phyloP scores from a whole-genome alignment of 148 eudicot genomes.

The Rhododendron vialii region DNA sequence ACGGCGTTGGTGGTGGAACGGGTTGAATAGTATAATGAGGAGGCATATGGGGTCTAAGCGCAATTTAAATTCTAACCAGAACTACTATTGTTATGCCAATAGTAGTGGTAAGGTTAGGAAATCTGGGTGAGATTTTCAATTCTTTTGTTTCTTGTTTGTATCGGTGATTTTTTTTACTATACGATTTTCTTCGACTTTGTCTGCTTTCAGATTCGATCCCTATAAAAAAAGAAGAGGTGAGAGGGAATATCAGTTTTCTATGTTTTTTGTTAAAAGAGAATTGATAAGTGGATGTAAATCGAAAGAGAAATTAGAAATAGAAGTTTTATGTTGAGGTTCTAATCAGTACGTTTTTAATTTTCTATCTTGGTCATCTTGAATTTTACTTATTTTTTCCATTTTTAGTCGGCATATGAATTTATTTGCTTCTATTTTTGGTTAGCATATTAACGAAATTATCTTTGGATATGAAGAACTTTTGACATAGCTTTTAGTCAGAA shows the following conservation, averaged over 20 bases:
- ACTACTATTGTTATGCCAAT: slow-evolving; percentile 26
- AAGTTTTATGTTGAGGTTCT: background rate
- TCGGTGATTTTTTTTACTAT: background rate
- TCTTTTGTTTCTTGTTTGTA: background rate
- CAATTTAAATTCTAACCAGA: slow-evolving; percentile 26
- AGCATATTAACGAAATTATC: background rate
- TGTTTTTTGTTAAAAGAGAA: background rate
- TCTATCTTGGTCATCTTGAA: background rate
- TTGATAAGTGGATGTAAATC: slow-evolving; percentile 2
- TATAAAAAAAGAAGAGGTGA: background rate
- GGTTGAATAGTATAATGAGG: slow-evolving; percentile 29
- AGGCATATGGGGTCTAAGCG: slow-evolving; percentile 34
- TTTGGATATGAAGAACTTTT: background rate
- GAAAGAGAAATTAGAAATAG: background rate
- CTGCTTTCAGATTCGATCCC: background rate
- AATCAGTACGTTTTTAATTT: background rate
- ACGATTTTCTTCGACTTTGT: background rate
- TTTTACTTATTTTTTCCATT: background rate
- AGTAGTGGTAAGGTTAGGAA: slow-evolving; percentile 12
- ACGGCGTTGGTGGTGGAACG: slow-evolving; percentile 58
- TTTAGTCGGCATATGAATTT: too few relatives aligned
- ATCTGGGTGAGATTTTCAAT: background rate
- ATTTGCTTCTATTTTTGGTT: background rate
- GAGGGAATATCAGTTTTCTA: background rate
- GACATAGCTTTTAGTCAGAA: too few relatives aligned